Evolutionary conservation across 2,329 filamentous ascomycete species (phyloP).

Genomic region (Scedosporium boydii): DNA sequence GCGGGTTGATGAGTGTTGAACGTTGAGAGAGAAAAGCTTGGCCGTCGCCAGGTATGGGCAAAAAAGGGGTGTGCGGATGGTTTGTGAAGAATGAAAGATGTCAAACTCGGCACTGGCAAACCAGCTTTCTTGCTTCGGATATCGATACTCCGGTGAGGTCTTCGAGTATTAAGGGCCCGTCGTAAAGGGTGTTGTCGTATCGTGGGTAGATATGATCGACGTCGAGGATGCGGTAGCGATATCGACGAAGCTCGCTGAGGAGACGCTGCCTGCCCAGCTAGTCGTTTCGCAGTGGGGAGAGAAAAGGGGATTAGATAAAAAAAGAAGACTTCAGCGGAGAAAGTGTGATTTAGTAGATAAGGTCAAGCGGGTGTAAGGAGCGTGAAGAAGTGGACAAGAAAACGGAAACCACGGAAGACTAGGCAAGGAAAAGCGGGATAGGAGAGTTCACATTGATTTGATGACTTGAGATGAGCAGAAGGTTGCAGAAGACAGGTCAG

Average conservation of each 20-base stretch:
- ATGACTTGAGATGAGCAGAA: background rate
- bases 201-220: too few species aligned
- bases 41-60: background rate
- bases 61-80: background rate
- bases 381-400: slow-evolving; percentile 1
- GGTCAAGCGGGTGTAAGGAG: slow-evolving; percentile 1
- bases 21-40: background rate
- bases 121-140: too few species aligned
- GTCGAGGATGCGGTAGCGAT: too few species aligned
- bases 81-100: background rate
- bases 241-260: background rate
- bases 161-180: too few species aligned
- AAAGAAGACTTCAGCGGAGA: background rate
- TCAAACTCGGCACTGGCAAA: background rate
- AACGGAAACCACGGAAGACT: slow-evolving; percentile 1
- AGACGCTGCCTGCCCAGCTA: background rate
- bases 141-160: too few species aligned
- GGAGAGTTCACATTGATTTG: background rate
- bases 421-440: background rate
- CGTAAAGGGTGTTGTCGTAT: too few species aligned
- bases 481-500: background rate
- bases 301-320: background rate
- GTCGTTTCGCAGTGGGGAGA: background rate
- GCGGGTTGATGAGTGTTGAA: background rate
- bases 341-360: background rate